Base-by-base conservation (phyloP, 192 early-diverging fungal genomes). In the Coemansia sp. region DNA sequence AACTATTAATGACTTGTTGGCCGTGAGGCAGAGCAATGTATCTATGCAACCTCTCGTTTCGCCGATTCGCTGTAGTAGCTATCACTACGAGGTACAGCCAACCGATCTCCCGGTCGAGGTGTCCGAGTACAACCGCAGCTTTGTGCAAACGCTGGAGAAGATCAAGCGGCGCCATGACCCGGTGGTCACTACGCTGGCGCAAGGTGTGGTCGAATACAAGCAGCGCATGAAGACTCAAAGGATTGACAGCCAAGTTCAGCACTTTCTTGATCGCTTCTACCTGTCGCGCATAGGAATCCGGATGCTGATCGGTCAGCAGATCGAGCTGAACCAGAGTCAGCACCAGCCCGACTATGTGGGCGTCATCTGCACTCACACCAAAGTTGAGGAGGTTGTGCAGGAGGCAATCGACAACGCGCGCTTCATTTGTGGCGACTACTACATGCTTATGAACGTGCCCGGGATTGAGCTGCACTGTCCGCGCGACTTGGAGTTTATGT, bases 251-350 rank as follows among this genome's bases (percentile, higher is more conserved):
- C 87, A 83, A 34, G 81, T 95, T 13, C 93, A 97, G 73, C 78
- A 84, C 25, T 97, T 97, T 56, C 70, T 97, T 54, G 93, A 95
- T 75, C 85, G 91, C 30, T 97, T 97, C 79, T 95, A 97, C 76
- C 88, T 95, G 85, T 92, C 90, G 22, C 89, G 95, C 46, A 97
- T 97, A 55, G 95, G 95, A n/a, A 95, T 98, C 65, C 87, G 95
- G 43, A 93, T 95, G 90, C 81, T 98, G 43, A 93, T 98, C 58
- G 94, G 88, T 45, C 86, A 91, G 60, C 90, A 91, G 55, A 81
- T 86, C 36, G 83, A 86, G 55, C 65, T 89, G 19, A 82, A 86
- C 68, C 73, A 69, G 59, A 81, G 85, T 63, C 73, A 69, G 59
- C 67, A 51, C 50, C 73, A 81, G 39, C 64, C 70, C n/a, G 75